Evolutionary conservation across 495 filamentous ascomycete genomes (phyloP).

Genomic region (Viridothelium virens): DNA sequence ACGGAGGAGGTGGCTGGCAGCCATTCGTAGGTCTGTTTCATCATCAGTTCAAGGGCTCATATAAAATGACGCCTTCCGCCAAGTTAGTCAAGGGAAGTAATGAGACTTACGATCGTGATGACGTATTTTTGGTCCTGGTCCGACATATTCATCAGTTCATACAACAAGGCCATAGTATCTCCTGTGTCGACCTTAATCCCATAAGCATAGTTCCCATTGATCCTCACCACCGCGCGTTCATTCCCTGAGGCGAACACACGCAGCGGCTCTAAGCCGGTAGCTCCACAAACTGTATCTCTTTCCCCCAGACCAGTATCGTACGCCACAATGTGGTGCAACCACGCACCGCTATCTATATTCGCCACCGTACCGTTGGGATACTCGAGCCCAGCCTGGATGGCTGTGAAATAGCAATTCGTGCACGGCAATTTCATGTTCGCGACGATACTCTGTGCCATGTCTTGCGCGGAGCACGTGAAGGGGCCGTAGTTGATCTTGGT

Average conservation of each 20-base stretch:
- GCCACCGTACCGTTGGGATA: slow-evolving; percentile 26
- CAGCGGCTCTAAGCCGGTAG: not conserved
- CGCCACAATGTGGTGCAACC: slow-evolving; percentile 25
- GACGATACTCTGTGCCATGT: not conserved
- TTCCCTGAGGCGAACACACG: not conserved
- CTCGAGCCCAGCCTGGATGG: slow-evolving; percentile 24
- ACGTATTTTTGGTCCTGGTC: not conserved
- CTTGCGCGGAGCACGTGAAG: not conserved
- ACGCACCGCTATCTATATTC: slow-evolving; percentile 28
- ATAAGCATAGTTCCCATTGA: not conserved
- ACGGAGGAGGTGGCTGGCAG: not conserved
- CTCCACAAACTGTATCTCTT: not conserved
- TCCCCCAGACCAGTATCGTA: not conserved
- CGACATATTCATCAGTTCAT: not conserved
- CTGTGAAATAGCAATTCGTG: slow-evolving; percentile 27
- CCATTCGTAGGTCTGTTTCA: slow-evolving; percentile 3
- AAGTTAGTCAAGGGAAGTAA: not conserved
- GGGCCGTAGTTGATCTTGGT: not conserved
- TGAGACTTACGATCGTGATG: not conserved
- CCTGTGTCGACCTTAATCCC: not conserved
- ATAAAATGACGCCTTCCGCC: not conserved
- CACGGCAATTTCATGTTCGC: slow-evolving; percentile 21
- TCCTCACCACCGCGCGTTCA: not conserved
- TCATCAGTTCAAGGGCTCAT: not conserved
- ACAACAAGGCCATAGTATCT: not conserved